Evolutionary conservation across 139 green algal genomes (phyloP), one percentile per base, ranked within the genome.

Genomic region (Eudorina sp.): DNA sequence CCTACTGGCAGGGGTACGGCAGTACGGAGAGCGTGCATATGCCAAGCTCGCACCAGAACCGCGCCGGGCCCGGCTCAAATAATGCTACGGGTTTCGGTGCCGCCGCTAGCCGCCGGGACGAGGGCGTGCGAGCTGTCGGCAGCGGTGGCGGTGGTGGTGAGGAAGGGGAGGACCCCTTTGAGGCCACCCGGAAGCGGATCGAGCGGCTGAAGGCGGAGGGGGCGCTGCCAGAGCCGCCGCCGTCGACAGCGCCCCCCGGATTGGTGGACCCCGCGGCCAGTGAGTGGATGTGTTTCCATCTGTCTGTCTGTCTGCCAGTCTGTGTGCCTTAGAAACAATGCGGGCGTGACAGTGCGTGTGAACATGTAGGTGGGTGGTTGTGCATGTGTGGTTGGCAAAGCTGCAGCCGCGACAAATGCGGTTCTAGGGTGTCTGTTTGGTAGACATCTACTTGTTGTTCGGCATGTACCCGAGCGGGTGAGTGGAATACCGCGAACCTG

Each of bases 171-270:
- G 91, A 97, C 84, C 90, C 95, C 7, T 90, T 96, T 40, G 94
- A 95, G 75, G 95, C 95, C 6, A 97, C 93, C 0, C 89, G 89
- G n/a, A 91, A 88, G 68, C 93, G 95, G 27, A 98, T 98, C 46
- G 94, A 96, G 69, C 58, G 83, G 43, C 91, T 98, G 34, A 94
- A 92, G 86, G 66, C 92, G 38, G 73, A 92, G 64, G 93, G 84
- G 36, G 73, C 70, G 25, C 72, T 92, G 53, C 72, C 76, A 14
- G 79, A 90, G 31, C 43, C 27, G 36, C 53, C 41, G 46, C 27
- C 64, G 0, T 21, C 46, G 4, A 48, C 7, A 27, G 16, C 48
- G 14, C 48, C 83, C 8, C 83, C 83, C 18, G 83, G 83, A 19
- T 34, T 91, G 11, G 25, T 76, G 25, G 88, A 91, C n/a, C 41